phyloP scores from a whole-genome alignment of 1,284 basidiomycete genomes.

The Cryptococcus sp. region DNA sequence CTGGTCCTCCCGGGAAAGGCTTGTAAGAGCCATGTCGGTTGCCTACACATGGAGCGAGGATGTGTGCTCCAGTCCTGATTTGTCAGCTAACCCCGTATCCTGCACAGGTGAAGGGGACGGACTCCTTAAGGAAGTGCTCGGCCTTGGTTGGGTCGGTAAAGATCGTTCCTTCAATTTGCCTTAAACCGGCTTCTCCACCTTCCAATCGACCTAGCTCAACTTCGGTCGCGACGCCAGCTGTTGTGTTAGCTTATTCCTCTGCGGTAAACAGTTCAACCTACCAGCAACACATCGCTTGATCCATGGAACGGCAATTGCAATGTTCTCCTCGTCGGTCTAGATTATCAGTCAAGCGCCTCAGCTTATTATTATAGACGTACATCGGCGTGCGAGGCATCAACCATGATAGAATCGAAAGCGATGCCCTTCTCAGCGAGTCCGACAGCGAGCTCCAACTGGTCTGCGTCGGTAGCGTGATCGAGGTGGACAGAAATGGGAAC shows the following conservation, averaged over 20 bases:
- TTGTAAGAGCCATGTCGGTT: conserved; percentile 50
- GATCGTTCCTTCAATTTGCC: conserved; percentile 49
- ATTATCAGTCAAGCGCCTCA: not conserved
- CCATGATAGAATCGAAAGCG: conserved; percentile 49
- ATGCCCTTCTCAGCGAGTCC: conserved; percentile 45
- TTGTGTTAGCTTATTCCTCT: not conserved
- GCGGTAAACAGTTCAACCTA: conserved; percentile 7
- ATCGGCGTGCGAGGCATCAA: conserved; percentile 48
- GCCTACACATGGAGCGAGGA: conserved; percentile 50
- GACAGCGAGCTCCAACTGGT: conserved; percentile 48
- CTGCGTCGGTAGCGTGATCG: conserved; percentile 50
- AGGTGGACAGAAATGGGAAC: conserved; percentile 50
- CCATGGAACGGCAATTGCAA: conserved; percentile 42
- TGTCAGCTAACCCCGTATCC: conserved; percentile 1
- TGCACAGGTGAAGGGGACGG: conserved; percentile 8
- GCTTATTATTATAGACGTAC: conserved; percentile 6
- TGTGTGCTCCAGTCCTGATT: conserved; percentile 47
- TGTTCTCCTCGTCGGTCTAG: conserved; percentile 47
- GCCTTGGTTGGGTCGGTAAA: conserved; percentile 49
- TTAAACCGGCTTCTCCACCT: conserved; percentile 51
- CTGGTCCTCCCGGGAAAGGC: conserved; percentile 35
- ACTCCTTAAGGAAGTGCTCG: conserved; percentile 44
- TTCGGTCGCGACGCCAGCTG: conserved; percentile 49
- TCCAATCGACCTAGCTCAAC: conserved; percentile 51
- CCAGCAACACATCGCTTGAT: conserved; percentile 39